These are phyloP conservation scores for Selaginella moellendorffii DNA, from an alignment of 75 land plant genomes.

Conservation along the genomic window DNA sequence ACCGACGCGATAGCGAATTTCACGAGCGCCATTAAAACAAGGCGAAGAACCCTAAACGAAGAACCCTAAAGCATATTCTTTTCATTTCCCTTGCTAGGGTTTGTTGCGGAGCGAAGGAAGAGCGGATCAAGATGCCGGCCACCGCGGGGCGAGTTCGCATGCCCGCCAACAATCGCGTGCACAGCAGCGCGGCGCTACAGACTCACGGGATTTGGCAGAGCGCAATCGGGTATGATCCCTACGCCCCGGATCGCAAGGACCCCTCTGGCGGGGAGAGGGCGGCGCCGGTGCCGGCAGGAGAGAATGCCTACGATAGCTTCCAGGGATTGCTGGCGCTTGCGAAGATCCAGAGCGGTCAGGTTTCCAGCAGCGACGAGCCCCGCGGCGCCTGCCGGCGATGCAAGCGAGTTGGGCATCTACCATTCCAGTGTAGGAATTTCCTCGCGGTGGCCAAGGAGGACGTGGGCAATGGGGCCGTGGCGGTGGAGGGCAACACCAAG, in stretches of 20 bases:
- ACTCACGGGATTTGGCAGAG: conserved; percentile 99
- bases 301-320: conserved; percentile 85
- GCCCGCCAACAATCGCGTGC: conserved; percentile 99
- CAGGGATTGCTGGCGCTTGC: conserved; percentile 95
- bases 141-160: conserved; percentile 98
- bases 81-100: too few relatives aligned
- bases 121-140: conserved; percentile 99
- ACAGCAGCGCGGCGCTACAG: conserved; percentile 98
- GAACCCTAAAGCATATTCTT: too few relatives aligned
- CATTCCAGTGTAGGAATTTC: conserved; percentile 84
- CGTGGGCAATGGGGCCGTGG: conserved; percentile 29
- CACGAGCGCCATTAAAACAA: too few relatives aligned
- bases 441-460: conserved; percentile 50
- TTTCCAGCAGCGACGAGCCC: conserved; percentile 65
- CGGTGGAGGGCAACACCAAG: conserved; percentile 8
- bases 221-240: conserved; percentile 97
- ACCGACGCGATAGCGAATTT: conserved; percentile 44
- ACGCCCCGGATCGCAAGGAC: conserved; percentile 58
- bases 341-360: conserved; percentile 50
- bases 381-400: conserved; percentile 87
- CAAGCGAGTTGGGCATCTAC: conserved; percentile 80
- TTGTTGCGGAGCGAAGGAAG: too few relatives aligned
- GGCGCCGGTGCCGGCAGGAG: conserved; percentile 30
- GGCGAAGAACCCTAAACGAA: too few relatives aligned
- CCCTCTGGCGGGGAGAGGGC: not conserved